A percentile compares a stretch with the other conserved stretches of the same genome.
Conservation (phyloP, 148 eudicot species). For the Fagopyrum homotropicum region DNA sequence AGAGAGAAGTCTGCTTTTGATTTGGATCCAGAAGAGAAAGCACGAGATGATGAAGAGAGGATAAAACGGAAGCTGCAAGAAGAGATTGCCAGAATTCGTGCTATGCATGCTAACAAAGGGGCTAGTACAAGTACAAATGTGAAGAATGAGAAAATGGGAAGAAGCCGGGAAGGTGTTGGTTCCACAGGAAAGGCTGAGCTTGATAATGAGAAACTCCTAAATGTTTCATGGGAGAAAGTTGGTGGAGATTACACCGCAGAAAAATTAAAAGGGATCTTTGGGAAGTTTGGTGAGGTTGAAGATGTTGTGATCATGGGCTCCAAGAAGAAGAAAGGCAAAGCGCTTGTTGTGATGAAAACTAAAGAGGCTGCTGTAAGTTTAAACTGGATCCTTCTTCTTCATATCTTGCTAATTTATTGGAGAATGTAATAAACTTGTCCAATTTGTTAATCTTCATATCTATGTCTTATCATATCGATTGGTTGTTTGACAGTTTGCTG, state of each 20-base stretch:
- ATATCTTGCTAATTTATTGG: neutral
- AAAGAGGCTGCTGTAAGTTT: slow-evolving; percentile 54
- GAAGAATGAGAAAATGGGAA: slow-evolving; percentile 9
- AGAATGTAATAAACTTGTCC: slow-evolving; percentile 3
- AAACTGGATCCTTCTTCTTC: neutral
- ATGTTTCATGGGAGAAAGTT: slow-evolving; percentile 60
- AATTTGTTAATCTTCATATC: neutral
- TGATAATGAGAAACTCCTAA: slow-evolving; percentile 49
- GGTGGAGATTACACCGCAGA: slow-evolving; percentile 44
- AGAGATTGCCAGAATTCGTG: slow-evolving; percentile 52
- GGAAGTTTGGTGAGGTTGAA: slow-evolving; percentile 54
- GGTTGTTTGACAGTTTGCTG: slow-evolving; percentile 40
- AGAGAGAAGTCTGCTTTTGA: slow-evolving; percentile 38
- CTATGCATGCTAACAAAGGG: slow-evolving; percentile 33
- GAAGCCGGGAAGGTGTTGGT: slow-evolving; percentile 12
- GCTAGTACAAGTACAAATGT: neutral
- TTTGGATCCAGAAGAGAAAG: slow-evolving; percentile 27
- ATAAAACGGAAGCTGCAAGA: slow-evolving; percentile 44
- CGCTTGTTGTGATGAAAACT: slow-evolving; percentile 52
- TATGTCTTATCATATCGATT: slow-evolving; percentile 3
- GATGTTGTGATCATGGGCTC: slow-evolving; percentile 54
- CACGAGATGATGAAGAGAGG: slow-evolving; percentile 49
- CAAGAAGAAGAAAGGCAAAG: slow-evolving; percentile 57
- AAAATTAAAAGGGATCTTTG: slow-evolving; percentile 38
- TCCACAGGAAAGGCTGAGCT: slow-evolving; percentile 17